Conservation (phyloP, 2,329 filamentous ascomycete species). For the Microsporum ferrugineum region DNA sequence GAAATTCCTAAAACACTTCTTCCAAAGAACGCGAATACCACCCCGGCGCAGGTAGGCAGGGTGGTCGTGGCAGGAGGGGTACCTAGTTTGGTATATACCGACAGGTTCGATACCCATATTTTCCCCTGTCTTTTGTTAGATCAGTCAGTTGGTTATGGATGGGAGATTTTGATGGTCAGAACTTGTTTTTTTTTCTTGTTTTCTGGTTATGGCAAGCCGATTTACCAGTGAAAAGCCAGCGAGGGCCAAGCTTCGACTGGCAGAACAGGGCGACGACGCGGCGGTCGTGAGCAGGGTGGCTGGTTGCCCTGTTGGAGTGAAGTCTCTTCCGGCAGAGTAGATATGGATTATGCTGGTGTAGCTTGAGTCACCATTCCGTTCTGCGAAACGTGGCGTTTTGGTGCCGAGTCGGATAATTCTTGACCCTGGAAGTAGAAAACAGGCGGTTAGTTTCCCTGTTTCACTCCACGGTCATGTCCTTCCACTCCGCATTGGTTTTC, state of each 20-base stretch:
- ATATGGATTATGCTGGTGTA: conserved; percentile 8
- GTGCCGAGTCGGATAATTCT: conserved; percentile 8
- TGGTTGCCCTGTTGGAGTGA: background rate
- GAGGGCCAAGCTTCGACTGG: background rate
- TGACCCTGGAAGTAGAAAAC: conserved; percentile 9
- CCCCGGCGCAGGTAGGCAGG: background rate
- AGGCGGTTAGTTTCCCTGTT: conserved; percentile 8
- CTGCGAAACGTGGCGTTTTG: conserved; percentile 14
- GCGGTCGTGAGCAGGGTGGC: background rate
- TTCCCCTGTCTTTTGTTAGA: conserved; percentile 1
- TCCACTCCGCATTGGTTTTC: background rate
- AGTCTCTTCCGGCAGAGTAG: background rate
- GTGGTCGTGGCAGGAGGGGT: background rate
- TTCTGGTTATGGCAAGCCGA: background rate
- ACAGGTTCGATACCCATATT: background rate
- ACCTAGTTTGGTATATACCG: background rate
- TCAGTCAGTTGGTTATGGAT: conserved; percentile 2
- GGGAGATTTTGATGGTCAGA: background rate
- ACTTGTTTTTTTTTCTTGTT: conserved; percentile 4
- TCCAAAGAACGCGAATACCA: background rate
- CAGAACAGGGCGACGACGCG: background rate
- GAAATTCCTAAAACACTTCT: background rate
- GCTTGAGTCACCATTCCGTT: conserved; percentile 14
- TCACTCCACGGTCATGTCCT: background rate
- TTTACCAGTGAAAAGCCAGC: background rate